Base-by-base conservation (phyloP, 179 eudicot species). In the Spergularia azorica region DNA sequence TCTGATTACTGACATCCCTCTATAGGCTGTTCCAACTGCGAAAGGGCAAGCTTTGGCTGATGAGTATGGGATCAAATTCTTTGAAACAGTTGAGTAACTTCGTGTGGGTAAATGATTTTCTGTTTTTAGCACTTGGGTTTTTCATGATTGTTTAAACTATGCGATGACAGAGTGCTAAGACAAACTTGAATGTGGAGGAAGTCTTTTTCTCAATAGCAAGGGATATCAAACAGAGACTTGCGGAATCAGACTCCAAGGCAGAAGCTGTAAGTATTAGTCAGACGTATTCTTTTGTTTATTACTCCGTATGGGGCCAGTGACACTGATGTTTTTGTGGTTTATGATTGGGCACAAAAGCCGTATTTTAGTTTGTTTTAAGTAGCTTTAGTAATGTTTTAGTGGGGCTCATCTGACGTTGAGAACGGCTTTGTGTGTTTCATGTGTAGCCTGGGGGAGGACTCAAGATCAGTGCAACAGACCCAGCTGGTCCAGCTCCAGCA, bases 1-100 rank as follows among this genome's bases (percentile, higher is more conserved):
- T 59, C 39, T 79, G 58, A 75, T 20, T 63, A 0, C 7, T 67
- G 50, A 39, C 9, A 78, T 50, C 41, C 48, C 41, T 58, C 38
- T 79, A 17, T 64, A 90, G 94, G 94, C 89, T 83, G 94, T 90
- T 58, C 90, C 94, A n/a, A 88, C 94, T 57, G 77, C 94, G 0
- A 87, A 81, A 79, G 91, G 93, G 70, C 93, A 90, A 83, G 94
- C 90, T 18, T 85, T 90, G 70, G 94, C 94, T 61, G 94, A 90
- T 71, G 91, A 90, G 80, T 90, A 87, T 79, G 94, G 94, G 50
- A 90, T 90, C 74, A 87, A 90, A 66, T 90, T 90, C 84, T 90
- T 90, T 74, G 94, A 90, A 86, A 88, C 94, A 71, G 87, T 84
- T 80, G 80, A 82, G 85, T 82, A 74, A 48, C 26, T 73, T 69